phyloP scores from a whole-genome alignment of 768 basidiomycete genomes.

The Boletus coccyginus region DNA sequence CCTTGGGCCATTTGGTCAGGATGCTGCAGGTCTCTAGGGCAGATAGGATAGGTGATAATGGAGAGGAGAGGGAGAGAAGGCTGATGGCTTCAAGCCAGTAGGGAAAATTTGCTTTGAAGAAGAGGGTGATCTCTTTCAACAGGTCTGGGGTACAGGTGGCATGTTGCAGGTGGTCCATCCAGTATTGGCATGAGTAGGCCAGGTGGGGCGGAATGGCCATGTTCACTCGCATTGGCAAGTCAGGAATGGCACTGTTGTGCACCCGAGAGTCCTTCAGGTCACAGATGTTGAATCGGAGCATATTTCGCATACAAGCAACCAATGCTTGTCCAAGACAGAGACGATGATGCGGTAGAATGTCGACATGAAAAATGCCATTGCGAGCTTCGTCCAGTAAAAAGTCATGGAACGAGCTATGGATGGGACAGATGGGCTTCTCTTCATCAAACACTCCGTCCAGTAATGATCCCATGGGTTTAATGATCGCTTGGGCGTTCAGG shows the following conservation, averaged over 20 bases:
- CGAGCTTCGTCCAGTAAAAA: neutral
- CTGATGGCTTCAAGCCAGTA: no score
- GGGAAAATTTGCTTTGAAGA: no score
- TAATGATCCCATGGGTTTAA: neutral
- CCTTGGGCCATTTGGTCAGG: slow-evolving; percentile 4
- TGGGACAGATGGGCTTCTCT: neutral
- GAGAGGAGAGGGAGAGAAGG: no score
- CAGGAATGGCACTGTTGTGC: neutral
- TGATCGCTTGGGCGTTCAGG: neutral
- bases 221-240: neutral
- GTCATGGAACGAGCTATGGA: neutral
- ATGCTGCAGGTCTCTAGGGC: neutral
- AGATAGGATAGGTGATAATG: neutral
- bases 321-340: neutral
- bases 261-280: no score
- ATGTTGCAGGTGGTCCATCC: slow-evolving; percentile 1
- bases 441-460: neutral
- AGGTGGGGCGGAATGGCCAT: neutral
- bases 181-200: neutral
- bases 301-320: no score
- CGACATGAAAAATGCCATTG: neutral
- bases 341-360: neutral
- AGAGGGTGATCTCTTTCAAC: no score
- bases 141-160: no score
- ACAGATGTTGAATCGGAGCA: no score